A percentile compares a stretch with the other conserved stretches of the same genome.
Conservation (phyloP, 2,329 filamentous ascomycete genomes). For the Paraphaeosphaeria sporulosa region DNA sequence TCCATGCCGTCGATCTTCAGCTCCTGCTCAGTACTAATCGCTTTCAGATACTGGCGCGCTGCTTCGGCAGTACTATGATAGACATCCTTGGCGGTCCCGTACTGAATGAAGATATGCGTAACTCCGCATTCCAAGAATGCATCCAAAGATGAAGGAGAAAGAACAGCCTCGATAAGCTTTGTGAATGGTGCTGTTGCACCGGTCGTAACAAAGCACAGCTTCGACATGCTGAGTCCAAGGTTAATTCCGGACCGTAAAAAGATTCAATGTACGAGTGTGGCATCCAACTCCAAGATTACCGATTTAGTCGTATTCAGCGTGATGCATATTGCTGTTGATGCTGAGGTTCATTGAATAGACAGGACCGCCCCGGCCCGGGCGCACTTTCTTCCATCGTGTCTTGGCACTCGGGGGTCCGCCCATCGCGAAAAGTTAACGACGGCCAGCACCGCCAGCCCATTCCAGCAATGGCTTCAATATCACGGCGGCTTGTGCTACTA, state of each 20-base stretch:
- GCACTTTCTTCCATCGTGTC: constrained; percentile 27
- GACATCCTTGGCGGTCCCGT: constrained; percentile 69
- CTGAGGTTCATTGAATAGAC: not conserved
- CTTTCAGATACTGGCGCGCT: constrained; percentile 26
- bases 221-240: constrained; percentile 29
- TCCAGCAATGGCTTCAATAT: constrained; percentile 46
- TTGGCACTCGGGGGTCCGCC: constrained; percentile 32
- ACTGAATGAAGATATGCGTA: constrained; percentile 79
- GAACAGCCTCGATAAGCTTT: constrained; percentile 70
- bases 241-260: not conserved
- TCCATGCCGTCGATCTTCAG: constrained; percentile 67
- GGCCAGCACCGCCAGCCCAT: constrained; percentile 18
- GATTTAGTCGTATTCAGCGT: not conserved
- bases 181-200: constrained; percentile 90
- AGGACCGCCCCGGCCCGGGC: constrained; percentile 30
- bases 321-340: not conserved
- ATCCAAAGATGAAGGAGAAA: constrained; percentile 68
- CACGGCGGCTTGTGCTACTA: constrained; percentile 41
- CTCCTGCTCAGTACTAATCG: constrained; percentile 15
- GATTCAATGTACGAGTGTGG: not conserved
- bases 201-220: constrained; percentile 83
- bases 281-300: not conserved
- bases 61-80: constrained; percentile 53
- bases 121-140: constrained; percentile 68
- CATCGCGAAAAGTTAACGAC: constrained; percentile 43